Conservation (phyloP, 2,329 filamentous ascomycete genomes). For the Cylindrodendrum hubeiense region DNA sequence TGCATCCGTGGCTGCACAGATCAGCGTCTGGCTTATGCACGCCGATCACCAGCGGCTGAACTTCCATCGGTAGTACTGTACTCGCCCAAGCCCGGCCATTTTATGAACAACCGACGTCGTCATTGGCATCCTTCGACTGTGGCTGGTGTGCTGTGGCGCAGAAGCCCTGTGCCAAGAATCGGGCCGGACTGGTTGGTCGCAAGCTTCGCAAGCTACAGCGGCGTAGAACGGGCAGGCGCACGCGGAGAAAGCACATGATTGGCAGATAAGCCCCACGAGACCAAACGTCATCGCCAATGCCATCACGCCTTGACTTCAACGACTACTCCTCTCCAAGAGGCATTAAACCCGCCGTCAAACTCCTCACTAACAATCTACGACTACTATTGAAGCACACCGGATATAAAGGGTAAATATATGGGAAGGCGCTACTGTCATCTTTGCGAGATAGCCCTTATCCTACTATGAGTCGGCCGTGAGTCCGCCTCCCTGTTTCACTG, state of each 20-base stretch:
- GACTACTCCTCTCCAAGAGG: slow-evolving; percentile 10
- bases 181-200: too few species aligned
- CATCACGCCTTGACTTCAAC: slow-evolving; percentile 37
- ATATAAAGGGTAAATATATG: background rate
- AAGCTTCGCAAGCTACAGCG: background rate
- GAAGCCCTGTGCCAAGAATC: background rate
- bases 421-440: background rate
- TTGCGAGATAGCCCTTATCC: slow-evolving; percentile 23
- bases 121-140: background rate
- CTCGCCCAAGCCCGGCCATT: too few species aligned
- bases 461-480: slow-evolving; percentile 42
- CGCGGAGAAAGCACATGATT: slow-evolving; percentile 27
- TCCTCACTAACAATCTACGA: slow-evolving; percentile 18
- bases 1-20: background rate
- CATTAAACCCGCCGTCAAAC: background rate
- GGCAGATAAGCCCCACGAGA: slow-evolving; percentile 21
- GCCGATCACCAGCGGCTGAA: background rate
- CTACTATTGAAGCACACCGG: background rate
- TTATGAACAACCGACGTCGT: too few species aligned
- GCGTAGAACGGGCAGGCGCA: background rate
- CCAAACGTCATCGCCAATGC: slow-evolving; percentile 41
- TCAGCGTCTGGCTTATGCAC: slow-evolving; percentile 1
- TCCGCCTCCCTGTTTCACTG: slow-evolving; percentile 25
- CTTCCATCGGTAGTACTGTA: too few species aligned
- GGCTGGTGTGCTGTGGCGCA: slow-evolving; percentile 3